Conservation (phyloP, 371 early-diverging fungal species). For the Sanchytrium tribonematis region DNA sequence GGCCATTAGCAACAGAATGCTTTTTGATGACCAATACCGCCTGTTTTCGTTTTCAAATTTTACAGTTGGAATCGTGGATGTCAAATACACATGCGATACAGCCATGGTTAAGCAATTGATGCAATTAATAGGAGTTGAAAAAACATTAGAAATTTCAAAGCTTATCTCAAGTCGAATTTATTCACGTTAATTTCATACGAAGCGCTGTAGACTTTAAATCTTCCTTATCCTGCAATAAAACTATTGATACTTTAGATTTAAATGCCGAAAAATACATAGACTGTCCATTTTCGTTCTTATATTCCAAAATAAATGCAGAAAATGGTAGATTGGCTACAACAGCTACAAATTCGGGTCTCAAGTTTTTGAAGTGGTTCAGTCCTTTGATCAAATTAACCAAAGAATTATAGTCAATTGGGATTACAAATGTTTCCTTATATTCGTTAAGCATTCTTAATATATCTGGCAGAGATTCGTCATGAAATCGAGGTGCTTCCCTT, state of each 20-base stretch:
- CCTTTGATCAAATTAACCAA: neutral
- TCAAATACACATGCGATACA: too few relatives aligned
- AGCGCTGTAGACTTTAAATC: neutral
- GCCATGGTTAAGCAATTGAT: too few relatives aligned
- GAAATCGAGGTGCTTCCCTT: neutral
- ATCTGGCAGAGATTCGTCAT: neutral
- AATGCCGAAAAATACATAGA: neutral
- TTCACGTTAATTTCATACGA: too few relatives aligned
- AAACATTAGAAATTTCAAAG: too few relatives aligned
- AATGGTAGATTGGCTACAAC: neutral
- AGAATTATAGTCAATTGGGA: neutral
- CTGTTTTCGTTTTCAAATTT: too few relatives aligned
- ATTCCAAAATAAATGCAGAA: neutral
- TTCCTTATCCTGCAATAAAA: neutral
- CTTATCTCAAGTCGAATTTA: too few relatives aligned
- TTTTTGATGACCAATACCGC: too few relatives aligned
- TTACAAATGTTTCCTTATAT: neutral
- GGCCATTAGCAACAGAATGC: too few relatives aligned
- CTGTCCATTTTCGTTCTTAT: neutral
- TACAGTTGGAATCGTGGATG: too few relatives aligned
- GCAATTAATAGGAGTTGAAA: too few relatives aligned
- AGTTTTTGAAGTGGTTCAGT: neutral
- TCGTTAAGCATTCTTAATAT: neutral
- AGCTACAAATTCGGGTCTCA: neutral
- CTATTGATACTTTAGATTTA: neutral